Conservation (phyloP, 495 filamentous ascomycete genomes). For the Penicillium herquei region DNA sequence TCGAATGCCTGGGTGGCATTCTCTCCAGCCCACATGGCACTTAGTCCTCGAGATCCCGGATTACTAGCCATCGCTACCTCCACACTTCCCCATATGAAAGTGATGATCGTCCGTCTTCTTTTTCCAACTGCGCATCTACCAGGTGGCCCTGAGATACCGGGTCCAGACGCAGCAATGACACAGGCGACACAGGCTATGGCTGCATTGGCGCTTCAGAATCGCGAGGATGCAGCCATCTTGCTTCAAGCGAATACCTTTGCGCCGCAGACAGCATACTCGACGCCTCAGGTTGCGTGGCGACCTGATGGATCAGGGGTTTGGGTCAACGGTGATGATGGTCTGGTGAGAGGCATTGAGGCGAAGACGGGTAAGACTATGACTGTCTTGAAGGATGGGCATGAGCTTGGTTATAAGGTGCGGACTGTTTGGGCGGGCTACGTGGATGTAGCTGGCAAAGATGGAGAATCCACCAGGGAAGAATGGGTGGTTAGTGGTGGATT, state of each 20-base stretch:
- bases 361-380: slow-evolving; percentile 57
- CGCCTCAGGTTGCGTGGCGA: slow-evolving; percentile 63
- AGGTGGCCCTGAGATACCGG: slow-evolving; percentile 4
- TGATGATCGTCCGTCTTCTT: slow-evolving; percentile 61
- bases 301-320: slow-evolving; percentile 64
- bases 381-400: slow-evolving; percentile 54
- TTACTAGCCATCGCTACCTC: slow-evolving; percentile 63
- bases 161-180: slow-evolving; percentile 24
- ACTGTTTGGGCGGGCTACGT: slow-evolving; percentile 63
- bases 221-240: slow-evolving; percentile 59
- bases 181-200: slow-evolving; percentile 52
- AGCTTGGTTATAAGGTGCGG: slow-evolving; percentile 60
- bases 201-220: slow-evolving; percentile 49
- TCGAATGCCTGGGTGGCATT: slow-evolving; percentile 66
- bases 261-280: slow-evolving; percentile 67
- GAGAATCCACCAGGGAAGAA: slow-evolving; percentile 40
- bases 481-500: slow-evolving; percentile 68
- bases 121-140: slow-evolving; percentile 36
- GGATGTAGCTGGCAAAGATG: slow-evolving; percentile 25
- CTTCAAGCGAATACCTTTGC: slow-evolving; percentile 60
- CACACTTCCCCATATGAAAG: slow-evolving; percentile 62
- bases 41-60: slow-evolving; percentile 53
- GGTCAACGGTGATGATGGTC: slow-evolving; percentile 70
- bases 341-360: slow-evolving; percentile 61
- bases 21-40: slow-evolving; percentile 56